These are phyloP conservation scores for Secale cereale DNA, from an alignment of 176 grass and related monocot genomes.

Conservation along the genomic window DNA sequence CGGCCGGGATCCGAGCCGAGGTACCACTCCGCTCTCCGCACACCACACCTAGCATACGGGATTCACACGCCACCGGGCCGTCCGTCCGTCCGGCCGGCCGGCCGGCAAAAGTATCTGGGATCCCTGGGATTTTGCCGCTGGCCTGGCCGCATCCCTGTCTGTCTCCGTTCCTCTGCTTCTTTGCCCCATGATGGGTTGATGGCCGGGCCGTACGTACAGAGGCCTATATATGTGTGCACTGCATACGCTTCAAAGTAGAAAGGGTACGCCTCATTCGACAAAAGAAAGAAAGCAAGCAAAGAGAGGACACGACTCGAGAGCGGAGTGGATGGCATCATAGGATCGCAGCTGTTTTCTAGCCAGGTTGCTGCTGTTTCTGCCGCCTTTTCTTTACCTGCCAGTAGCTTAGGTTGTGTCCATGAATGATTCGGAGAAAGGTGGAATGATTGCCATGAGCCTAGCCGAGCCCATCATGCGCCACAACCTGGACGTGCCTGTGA, in stretches of 20 bases:
- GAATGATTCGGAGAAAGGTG: slow-evolving; percentile 26
- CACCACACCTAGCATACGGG: neutral
- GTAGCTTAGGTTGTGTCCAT: neutral
- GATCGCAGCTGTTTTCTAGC: neutral
- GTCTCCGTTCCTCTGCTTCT: neutral
- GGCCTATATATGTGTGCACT: neutral
- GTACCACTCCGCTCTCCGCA: neutral
- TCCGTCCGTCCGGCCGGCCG: neutral
- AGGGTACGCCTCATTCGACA: neutral
- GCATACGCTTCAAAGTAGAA: neutral
- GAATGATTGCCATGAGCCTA: neutral
- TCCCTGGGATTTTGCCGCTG: neutral
- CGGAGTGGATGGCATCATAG: neutral
- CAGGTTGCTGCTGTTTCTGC: neutral
- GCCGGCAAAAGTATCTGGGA: neutral
- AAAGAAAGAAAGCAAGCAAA: no score
- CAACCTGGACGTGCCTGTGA: slow-evolving; percentile 18
- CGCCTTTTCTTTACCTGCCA: neutral
- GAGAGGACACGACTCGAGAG: neutral
- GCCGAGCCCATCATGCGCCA: slow-evolving; percentile 22
- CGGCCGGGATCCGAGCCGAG: neutral
- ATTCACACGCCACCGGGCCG: slow-evolving; percentile 38
- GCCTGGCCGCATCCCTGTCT: neutral
- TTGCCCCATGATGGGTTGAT: neutral
- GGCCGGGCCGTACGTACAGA: neutral